Evolutionary conservation across 139 green algal species (phyloP), one percentile per base, ranked within the genome.

Genomic region (Desmodesmus armatus): DNA sequence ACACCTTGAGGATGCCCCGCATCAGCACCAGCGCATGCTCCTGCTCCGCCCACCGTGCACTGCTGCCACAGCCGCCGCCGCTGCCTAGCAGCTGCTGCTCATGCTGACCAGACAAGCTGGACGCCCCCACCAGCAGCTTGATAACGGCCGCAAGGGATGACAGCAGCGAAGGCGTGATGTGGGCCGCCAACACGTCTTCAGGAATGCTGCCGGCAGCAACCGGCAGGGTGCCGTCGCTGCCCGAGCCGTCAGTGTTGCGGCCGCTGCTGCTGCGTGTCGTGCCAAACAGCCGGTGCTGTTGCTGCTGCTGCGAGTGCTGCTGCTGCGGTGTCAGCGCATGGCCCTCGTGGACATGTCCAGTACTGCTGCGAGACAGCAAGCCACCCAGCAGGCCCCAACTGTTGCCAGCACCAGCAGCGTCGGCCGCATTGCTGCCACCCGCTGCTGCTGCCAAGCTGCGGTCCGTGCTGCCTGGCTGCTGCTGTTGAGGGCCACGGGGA

Each of bases 1-100:
- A 11, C 31, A 74, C 66, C 66, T 74, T 33, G 33, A 74, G 66
- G 35, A 74, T 74, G 35, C 66, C 29, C 17, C 35, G 11, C 35
- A 74, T 49, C 15, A 74, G 66, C 66, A 74, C 21, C 66, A 74
- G 66, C 6, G 66, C 66, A 49, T 74, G 66, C 66, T 74, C 66
- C 2, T 74, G 66, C 66, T 74, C 66, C 35, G 66, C 66, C 35
- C 66, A 74, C 19, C 35, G 35, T 21, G 66, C 66, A 44, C 55
- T 33, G 53, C 25, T 37, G 58, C n/a, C n/a, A n/a, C n/a, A n/a
- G n/a, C n/a, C n/a, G n/a, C n/a, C n/a, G n/a, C n/a, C n/a, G n/a
- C n/a, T n/a, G n/a, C n/a, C n/a, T n/a, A 49, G 33, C 66, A 29
- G 66, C 66, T 44, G 66, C 66, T 73, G 65, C 65, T 44, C 33